Evolutionary conservation across 176 grass and related monocot species (phyloP), one percentile per base, ranked within the genome.

Genomic region (Carex parvula): DNA sequence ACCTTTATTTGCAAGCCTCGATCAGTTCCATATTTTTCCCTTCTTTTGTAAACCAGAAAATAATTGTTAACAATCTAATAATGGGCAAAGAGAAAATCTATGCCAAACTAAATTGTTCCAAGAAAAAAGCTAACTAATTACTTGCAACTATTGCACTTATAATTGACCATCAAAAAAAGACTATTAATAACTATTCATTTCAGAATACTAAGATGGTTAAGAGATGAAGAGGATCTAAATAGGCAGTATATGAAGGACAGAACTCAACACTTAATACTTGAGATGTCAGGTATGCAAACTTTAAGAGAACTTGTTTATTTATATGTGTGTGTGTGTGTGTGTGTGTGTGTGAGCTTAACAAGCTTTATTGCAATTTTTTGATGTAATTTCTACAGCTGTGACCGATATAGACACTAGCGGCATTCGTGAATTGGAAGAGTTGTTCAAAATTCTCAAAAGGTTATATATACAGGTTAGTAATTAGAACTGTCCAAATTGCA

Each of bases 171-270:
- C 4, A 39, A 39, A 39, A 39, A 39, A 39, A 91, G 87, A 85
- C 63, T 78, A 33, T 32, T n/a, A 29, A 6, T 1, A 14, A 5
- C 33, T 39, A 42, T 21, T 50, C 46, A 50, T 86, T 79, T 83
- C 89, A 98, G 95, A 84, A 98, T 98, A 56, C 88, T 98, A 44
- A 93, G 95, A 76, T 98, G 95, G 95, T 84, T 98, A 54, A 80
- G 91, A 79, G 95, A 98, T 2, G 88, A 98, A 90, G 87, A 93
- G 67, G 92, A 98, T 18, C 20, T 86, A 60, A 83, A 89, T 14
- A 50, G 46, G 46, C 46, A 50, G 46, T 50, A 50, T 50, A 11
- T 10, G 46, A 58, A 87, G 60, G 89, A 79, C 80, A 90, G 55
- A 11, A 50, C 46, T 50, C 46, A 50, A 11, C 76, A 86, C 79